Evolutionary conservation across 768 basidiomycete genomes (phyloP).

Genomic region (Mycena belliarum): DNA sequence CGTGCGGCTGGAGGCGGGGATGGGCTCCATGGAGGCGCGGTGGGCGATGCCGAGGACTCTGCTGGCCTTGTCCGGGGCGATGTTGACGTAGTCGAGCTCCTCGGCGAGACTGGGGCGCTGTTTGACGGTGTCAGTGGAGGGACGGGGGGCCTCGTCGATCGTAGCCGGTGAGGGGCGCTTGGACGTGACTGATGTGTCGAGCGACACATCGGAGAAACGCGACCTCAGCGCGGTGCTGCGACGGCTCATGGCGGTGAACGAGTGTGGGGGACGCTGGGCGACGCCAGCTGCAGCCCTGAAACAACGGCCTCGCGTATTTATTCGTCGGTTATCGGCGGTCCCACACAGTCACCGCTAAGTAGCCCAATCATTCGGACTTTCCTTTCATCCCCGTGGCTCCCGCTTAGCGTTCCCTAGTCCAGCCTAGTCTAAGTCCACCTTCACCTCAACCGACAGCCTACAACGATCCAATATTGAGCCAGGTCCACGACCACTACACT

Average conservation of each 20-base stretch:
- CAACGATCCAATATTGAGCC: no score
- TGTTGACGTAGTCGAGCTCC: constrained; percentile 74
- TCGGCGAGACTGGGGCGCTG: constrained; percentile 53
- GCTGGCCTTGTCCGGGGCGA: constrained; percentile 68
- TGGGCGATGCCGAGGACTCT: constrained; percentile 76
- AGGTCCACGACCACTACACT: no score
- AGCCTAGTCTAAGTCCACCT: no score
- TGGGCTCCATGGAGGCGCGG: constrained; percentile 79
- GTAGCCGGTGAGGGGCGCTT: constrained; percentile 18
- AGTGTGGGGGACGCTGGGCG: neutral
- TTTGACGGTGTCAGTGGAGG: constrained; percentile 34
- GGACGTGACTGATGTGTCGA: neutral
- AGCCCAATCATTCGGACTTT: no score
- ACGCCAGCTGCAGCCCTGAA: no score
- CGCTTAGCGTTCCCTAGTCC: no score
- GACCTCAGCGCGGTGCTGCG: neutral
- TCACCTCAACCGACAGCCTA: no score
- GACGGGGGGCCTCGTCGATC: constrained; percentile 7
- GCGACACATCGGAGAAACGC: constrained; percentile 6
- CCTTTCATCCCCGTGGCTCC: no score
- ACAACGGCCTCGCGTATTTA: constrained; percentile 1
- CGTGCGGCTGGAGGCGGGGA: constrained; percentile 73
- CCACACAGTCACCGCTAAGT: no score
- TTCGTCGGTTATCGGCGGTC: constrained; percentile 3
- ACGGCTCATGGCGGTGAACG: neutral